Evolutionary conservation across 2,329 filamentous ascomycete genomes (phyloP).

Genomic region (Aureobasidium sp.): DNA sequence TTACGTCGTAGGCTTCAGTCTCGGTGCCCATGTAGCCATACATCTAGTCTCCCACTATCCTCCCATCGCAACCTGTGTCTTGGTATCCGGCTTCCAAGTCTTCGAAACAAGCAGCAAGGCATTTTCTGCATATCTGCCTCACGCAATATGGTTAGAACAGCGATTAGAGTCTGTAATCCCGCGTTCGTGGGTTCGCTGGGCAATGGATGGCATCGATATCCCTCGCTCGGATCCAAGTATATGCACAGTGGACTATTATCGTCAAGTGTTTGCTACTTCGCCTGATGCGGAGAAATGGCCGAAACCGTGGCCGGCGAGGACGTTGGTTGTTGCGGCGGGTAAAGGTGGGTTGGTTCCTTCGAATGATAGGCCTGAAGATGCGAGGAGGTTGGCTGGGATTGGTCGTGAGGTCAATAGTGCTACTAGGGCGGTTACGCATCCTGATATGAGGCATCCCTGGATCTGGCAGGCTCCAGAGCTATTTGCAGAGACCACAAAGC

Average conservation of each 20-base stretch:
- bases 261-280: neutral
- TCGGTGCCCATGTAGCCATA: neutral
- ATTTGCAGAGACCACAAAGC: neutral
- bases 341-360: neutral
- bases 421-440: neutral
- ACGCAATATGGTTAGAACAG: neutral
- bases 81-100: neutral
- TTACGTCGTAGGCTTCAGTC: slow-evolving; percentile 4
- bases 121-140: neutral
- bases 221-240: neutral
- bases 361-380: neutral
- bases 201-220: neutral
- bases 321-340: neutral
- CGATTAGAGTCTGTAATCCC: neutral
- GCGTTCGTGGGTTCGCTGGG: neutral
- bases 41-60: neutral
- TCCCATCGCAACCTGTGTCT: neutral
- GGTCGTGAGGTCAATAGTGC: neutral
- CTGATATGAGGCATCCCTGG: neutral
- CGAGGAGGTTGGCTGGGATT: neutral
- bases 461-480: neutral
- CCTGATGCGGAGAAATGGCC: neutral
- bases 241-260: neutral
- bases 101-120: neutral
- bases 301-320: neutral